These are phyloP conservation scores for Podospora conica DNA, from an alignment of 495 filamentous ascomycete genomes.

Conservation along the genomic window DNA sequence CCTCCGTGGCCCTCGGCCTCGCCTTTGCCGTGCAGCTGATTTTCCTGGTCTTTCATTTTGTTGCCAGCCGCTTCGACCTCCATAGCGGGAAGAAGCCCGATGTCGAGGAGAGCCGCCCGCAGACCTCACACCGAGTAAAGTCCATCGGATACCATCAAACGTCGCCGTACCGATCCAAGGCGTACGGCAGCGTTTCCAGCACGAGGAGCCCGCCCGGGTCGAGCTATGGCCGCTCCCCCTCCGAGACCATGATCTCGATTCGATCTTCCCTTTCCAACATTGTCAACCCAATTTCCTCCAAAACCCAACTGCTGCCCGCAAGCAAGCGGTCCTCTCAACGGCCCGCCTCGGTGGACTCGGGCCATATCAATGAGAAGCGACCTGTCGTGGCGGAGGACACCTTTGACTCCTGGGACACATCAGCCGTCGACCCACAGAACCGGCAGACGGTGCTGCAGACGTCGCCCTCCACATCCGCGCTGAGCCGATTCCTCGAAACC, in stretches of 20 bases:
- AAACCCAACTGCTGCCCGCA: slow-evolving; percentile 36
- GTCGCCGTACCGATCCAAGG: slow-evolving; percentile 22
- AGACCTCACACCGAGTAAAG: slow-evolving; percentile 32
- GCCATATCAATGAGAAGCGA: slow-evolving; percentile 23
- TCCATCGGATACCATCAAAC: slow-evolving; percentile 44
- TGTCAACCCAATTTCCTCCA: slow-evolving; percentile 46
- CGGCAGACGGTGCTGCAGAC: slow-evolving; percentile 47
- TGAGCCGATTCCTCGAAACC: slow-evolving; percentile 47
- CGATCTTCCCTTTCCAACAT: slow-evolving; percentile 48
- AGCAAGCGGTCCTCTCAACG: slow-evolving; percentile 27
- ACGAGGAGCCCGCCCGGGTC: slow-evolving; percentile 33
- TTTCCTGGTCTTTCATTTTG: slow-evolving; percentile 36
- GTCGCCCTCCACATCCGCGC: slow-evolving; percentile 40
- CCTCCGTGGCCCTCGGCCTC: slow-evolving; percentile 35
- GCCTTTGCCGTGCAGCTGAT: slow-evolving; percentile 36
- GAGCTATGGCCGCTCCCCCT: slow-evolving; percentile 34
- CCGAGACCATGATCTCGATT: slow-evolving; percentile 48
- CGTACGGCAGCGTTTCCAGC: slow-evolving; percentile 20
- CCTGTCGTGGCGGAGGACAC: slow-evolving; percentile 41
- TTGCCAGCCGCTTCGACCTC: slow-evolving; percentile 23
- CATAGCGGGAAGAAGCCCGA: slow-evolving; percentile 5
- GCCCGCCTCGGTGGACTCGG: slow-evolving; percentile 33
- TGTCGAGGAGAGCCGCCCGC: slow-evolving; percentile 23
- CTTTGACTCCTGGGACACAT: slow-evolving; percentile 67
- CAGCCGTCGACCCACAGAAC: slow-evolving; percentile 51